Base-by-base conservation (phyloP, 176 grass and related monocot genomes). In the Carex pumila region DNA sequence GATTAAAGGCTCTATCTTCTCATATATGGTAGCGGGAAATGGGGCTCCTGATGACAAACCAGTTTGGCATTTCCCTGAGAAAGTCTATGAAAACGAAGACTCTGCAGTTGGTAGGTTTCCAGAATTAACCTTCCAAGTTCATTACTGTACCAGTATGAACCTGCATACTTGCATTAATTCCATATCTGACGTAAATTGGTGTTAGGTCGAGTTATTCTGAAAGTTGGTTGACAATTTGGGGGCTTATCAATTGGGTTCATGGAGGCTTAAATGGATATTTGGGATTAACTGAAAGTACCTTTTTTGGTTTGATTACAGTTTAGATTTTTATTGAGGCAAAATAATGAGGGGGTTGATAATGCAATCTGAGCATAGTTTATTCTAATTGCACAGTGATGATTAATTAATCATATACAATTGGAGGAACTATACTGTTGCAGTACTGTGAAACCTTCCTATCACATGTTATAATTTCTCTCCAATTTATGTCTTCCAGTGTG, bases 1-100 rank as follows among this genome's bases (percentile, higher is more conserved):
- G 95, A 98, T 52, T 89, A 85, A 61, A 98, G 86, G 82, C 92
- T 98, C 13, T 98, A 95, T 86, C 95, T 98, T 85, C 89, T 98
- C 25, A 65, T 95, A 58, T 95, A 98, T 79, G 91, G 95, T 53
- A 91, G 81, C 3, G 15, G 82, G 18, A 89, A 82, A 82, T 78
- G 95, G 92, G 12, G 59, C 87, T 88, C 74, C 86, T 88, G 92
- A 92, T 67, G 82, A 77, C 25, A 92, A 91, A 52, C 84, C 89
- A 50, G 80, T 92, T 85, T 98, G 95, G 95, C 95, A 98, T 91
- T 95, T 98, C 70, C 92, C 92, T 22, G 92, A 98, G 82, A 95
- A 98, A 95, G 83, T 91, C 29, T 95, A 93, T 36, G 89, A 98
- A 86, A 98, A 92, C 59, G 95, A 98, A 89, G 91, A 91, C 14